phyloP scores from a whole-genome alignment of 176 grass and related monocot genomes.

The Cenchrus purpureus region DNA sequence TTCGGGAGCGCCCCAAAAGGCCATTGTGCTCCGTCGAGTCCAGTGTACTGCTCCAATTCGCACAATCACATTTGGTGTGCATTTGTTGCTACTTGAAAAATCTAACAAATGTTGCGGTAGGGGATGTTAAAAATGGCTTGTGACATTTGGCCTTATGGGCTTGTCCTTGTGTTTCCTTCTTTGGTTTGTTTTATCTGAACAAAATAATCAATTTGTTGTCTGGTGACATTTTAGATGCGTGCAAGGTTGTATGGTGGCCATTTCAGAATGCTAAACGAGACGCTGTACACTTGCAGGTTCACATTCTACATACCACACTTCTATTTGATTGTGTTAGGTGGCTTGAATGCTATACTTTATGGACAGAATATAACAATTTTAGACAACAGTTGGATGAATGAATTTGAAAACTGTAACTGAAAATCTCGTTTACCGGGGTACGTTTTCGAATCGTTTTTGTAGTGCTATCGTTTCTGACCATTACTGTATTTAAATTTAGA shows the following conservation, averaged over 20 bases:
- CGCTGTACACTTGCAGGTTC: slow-evolving; percentile 94
- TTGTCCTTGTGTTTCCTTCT: background rate
- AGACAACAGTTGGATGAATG: background rate
- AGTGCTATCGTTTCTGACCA: too few relatives aligned
- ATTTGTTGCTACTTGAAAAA: background rate
- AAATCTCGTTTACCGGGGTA: too few relatives aligned
- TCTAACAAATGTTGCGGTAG: background rate
- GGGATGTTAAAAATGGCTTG: background rate
- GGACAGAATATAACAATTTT: background rate
- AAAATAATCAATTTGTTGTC: slow-evolving; percentile 29
- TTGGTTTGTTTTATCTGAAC: background rate
- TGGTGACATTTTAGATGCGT: slow-evolving; percentile 69
- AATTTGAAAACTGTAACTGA: background rate
- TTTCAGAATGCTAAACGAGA: slow-evolving; percentile 97
- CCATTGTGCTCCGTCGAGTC: background rate
- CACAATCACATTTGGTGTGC: background rate
- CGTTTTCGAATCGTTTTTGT: too few relatives aligned
- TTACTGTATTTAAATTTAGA: too few relatives aligned
- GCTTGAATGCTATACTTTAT: background rate
- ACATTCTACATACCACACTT: slow-evolving; percentile 14
- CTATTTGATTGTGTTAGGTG: slow-evolving; percentile 9
- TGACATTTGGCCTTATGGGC: background rate
- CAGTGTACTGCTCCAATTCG: background rate
- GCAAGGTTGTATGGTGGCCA: slow-evolving; percentile 91
- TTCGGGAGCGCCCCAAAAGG: background rate